phyloP scores from a whole-genome alignment of 164 flowering plant species.

The Piper longum region DNA sequence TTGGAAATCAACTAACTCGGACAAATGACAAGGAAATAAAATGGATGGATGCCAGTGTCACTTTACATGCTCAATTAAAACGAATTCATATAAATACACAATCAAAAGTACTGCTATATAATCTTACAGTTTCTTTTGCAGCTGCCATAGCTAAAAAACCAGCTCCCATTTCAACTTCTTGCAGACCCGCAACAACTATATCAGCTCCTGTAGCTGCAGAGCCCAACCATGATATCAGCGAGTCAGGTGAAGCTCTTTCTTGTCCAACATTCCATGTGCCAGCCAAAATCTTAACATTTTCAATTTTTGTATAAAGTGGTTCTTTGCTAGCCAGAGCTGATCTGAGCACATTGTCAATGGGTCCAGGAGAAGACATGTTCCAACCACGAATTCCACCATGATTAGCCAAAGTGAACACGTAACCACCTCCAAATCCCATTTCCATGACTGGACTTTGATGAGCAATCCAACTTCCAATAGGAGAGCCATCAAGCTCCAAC shows the following conservation, averaged over 20 bases:
- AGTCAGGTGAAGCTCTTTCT: slow-evolving; percentile 75
- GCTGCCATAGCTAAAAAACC: slow-evolving; percentile 99
- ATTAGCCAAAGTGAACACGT: slow-evolving; percentile 69
- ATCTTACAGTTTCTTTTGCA: slow-evolving; percentile 89
- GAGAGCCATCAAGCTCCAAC: slow-evolving; percentile 69
- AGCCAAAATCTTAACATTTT: slow-evolving; percentile 46
- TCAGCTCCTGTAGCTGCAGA: slow-evolving; percentile 68
- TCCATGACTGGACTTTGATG: slow-evolving; percentile 66
- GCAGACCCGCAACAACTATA: slow-evolving; percentile 82
- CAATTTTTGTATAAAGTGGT: slow-evolving; percentile 32
- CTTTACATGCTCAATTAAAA: background rate
- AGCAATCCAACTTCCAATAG: slow-evolving; percentile 82
- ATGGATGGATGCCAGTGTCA: background rate
- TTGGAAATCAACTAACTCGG: background rate
- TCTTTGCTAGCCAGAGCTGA: slow-evolving; percentile 58
- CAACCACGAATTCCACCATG: slow-evolving; percentile 97
- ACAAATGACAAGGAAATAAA: background rate
- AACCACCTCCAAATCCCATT: slow-evolving; percentile 50
- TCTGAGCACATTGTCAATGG: slow-evolving; percentile 54
- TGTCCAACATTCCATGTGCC: slow-evolving; percentile 99
- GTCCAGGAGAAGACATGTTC: slow-evolving; percentile 71
- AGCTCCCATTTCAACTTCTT: slow-evolving; percentile 99
- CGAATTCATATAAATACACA: background rate
- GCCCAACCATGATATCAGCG: slow-evolving; percentile 83
- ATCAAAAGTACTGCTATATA: background rate